Base-by-base conservation (phyloP, 1,284 basidiomycete genomes). In the Mycosarcoma mackinlayi region DNA sequence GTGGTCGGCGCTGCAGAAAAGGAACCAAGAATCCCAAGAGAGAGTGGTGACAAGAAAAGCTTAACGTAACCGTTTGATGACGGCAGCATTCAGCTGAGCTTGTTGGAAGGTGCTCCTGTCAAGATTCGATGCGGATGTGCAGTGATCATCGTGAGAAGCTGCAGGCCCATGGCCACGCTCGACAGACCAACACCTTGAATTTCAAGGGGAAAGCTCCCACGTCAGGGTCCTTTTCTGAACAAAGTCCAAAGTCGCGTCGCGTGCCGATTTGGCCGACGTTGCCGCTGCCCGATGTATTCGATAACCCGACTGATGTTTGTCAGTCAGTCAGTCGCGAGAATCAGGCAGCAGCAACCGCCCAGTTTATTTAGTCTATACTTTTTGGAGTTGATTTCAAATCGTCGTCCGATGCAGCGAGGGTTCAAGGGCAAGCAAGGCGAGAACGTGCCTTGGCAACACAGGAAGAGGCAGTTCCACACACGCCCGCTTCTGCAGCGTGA, bases 131-230 rank as follows among this genome's bases (percentile, higher is more conserved):
- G n/a, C n/a, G n/a, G n/a, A n/a, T n/a, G n/a, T n/a, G n/a, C n/a
- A n/a, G n/a, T n/a, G n/a, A n/a, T n/a, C n/a, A n/a, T n/a, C n/a
- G n/a, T n/a, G n/a, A n/a, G n/a, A n/a, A n/a, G n/a, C 38, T 48
- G 16, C 11, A 42, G 7, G n/a, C 33, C 19, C 38, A n/a, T 13
- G 4, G 27, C 18, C 25, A 14, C 14, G 18, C 4, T 3, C 3
- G 6, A 3, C 19, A 61, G 59, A 62, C 47, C 59, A 62, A 62
- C 59, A 62, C 59, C 50, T 61, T 44, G n/a, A 44, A 21, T 45
- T 16, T 34, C 27, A 7, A 27, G 13, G 19, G 16, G 11, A 27
- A 27, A 27, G 24, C 2, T 2, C 23, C 6, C 39, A 19, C 23
- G 6, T 25, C 44, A 33, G 30, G 13, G 44, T 30, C 30, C 18